These are phyloP conservation scores for Globisporangium irregulare DNA, from an alignment of 352 stramenopile genomes.

Conservation along the genomic window DNA sequence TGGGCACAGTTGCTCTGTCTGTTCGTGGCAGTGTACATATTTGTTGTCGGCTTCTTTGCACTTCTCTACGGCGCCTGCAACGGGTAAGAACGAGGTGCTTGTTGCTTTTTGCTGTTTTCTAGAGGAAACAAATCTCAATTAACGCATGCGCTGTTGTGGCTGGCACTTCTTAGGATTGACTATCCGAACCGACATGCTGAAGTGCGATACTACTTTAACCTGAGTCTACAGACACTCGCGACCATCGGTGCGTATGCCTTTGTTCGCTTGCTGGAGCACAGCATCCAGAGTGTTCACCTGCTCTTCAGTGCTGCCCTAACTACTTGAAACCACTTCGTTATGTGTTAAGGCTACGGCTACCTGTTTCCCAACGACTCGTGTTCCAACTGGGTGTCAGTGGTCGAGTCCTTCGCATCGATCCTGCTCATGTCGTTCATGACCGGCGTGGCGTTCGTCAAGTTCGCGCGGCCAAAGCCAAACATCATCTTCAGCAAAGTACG, in stretches of 20 bases:
- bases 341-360: conserved; percentile 37
- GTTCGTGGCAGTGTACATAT: conserved; percentile 47
- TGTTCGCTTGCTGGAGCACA: too few species aligned
- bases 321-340: neutral
- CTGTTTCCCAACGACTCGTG: conserved; percentile 47
- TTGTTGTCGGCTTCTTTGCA: conserved; percentile 43
- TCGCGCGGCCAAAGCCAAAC: conserved; percentile 42
- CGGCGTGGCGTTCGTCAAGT: conserved; percentile 62
- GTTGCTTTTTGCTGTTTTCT: neutral
- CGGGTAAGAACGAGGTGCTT: conserved; percentile 22
- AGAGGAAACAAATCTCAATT: neutral
- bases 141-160: neutral
- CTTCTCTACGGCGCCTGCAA: conserved; percentile 41
- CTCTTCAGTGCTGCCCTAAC: neutral
- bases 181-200: conserved; percentile 13
- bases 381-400: conserved; percentile 45
- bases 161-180: neutral
- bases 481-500: conserved; percentile 49
- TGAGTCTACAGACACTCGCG: conserved; percentile 60
- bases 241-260: conserved; percentile 34
- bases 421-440: conserved; percentile 58
- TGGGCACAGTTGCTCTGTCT: conserved; percentile 45
- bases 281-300: too few species aligned
- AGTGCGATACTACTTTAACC: conserved; percentile 51
- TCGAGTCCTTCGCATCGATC: conserved; percentile 57